phyloP scores from a whole-genome alignment of 306 rosid genomes.

The barrel medic (Medicago truncatula) region DNA sequence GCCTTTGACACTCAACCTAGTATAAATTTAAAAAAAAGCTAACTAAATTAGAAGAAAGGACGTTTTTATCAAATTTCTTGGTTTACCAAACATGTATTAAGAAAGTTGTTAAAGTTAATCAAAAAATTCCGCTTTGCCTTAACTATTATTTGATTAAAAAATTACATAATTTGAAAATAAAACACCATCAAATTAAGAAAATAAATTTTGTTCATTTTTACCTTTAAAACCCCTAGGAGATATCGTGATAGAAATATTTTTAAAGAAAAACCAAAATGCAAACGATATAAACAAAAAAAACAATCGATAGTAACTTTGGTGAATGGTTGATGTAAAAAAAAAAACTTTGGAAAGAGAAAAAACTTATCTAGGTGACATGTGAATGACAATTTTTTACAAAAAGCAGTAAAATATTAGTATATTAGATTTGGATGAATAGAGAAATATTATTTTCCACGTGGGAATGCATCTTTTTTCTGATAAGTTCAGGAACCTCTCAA shows the following conservation, averaged over 20 bases:
- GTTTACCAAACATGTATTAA: constrained; percentile 5
- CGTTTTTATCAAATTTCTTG: constrained; percentile 15
- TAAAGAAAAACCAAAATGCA: background rate
- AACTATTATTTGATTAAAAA: background rate
- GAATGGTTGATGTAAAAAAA: background rate
- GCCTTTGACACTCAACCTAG: constrained; percentile 45
- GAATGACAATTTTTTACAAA: background rate
- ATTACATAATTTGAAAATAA: background rate
- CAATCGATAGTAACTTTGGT: background rate
- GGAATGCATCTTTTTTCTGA: constrained; percentile 25
- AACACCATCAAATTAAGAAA: background rate
- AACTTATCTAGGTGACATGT: background rate
- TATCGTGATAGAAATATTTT: background rate
- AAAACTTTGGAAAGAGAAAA: background rate
- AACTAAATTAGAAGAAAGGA: background rate
- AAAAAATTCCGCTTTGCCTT: constrained; percentile 3
- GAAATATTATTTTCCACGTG: constrained; percentile 26
- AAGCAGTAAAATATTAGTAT: background rate
- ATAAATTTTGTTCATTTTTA: constrained; percentile 1
- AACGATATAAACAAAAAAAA: constrained; percentile 11
- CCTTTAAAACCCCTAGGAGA: background rate
- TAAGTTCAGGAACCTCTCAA: constrained; percentile 34
- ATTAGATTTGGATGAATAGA: background rate
- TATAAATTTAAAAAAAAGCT: constrained; percentile 10
- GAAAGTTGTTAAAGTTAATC: background rate